Evolutionary conservation across 768 basidiomycete species (phyloP), one percentile per base, ranked within the genome.

Genomic region (Ramaria sp.): DNA sequence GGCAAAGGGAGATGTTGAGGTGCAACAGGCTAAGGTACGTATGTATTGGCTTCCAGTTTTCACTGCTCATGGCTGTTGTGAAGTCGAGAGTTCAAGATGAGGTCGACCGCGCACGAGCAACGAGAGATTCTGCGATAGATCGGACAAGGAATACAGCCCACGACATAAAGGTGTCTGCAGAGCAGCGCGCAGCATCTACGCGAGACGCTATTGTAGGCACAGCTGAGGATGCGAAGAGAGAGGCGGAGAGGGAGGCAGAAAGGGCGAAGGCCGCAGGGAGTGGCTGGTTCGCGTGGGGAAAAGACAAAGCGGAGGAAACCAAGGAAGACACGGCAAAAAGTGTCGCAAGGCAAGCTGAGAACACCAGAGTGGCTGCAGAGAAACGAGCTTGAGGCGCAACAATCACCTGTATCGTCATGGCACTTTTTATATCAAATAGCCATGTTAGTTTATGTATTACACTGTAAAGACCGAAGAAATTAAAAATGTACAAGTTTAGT

Each of bases 251-350:
- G 5, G 55, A 57, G 15, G 55, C 33, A 6, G 42, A 57, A 13
- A 47, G 37, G 39, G 55, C 55, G 17, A 57, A 57, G 30, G 55
- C 46, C 2, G 27, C 55, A n/a, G 34, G 37, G 19, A 50, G 15
- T 30, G 37, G 46, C n/a, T 57, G 55, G 55, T 57, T 57, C 33
- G 46, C 46, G 20, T 57, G 55, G 55, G 47, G 55, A 20, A 49
- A 49, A 30, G 46, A 41, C 24, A 57, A 57, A 38, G 45, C 55
- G 1, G 46, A 57, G 30, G 46, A 57, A 48, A 38, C 19, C 22
- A 57, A 57, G 48, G 45, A 57, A 13, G 43, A 49, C 37, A 30
- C 55, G 13, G 55, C 55, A 20, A 47, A 49, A 17, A 17, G 45
- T 12, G 47, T 57, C 2, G 46, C 47, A 30, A 57, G 48, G 22